These are phyloP conservation scores for Globisporangium carolinianum DNA, from an alignment of 352 stramenopile genomes.

Conservation along the genomic window DNA sequence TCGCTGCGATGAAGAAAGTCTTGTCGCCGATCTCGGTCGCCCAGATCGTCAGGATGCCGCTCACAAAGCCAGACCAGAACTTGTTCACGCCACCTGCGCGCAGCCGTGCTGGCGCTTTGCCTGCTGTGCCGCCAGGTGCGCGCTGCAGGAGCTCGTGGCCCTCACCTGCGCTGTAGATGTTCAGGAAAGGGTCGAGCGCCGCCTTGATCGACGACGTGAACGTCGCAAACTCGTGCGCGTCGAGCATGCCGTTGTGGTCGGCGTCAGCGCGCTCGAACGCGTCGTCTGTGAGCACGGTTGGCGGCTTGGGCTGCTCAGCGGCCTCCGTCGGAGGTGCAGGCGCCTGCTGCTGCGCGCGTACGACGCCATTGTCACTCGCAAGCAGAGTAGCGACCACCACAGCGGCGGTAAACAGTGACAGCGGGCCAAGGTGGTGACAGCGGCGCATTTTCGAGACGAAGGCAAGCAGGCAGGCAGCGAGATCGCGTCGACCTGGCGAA, in stretches of 20 bases:
- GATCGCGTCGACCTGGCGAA: too few species aligned
- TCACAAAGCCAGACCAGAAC: conserved; percentile 85
- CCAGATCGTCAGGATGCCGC: conserved; percentile 94
- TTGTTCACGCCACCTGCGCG: conserved; percentile 47
- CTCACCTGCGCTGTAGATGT: conserved; percentile 14
- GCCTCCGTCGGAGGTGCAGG: conserved; percentile 13
- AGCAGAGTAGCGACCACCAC: conserved; percentile 4
- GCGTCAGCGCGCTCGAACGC: conserved; percentile 62
- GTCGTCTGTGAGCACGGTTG: conserved; percentile 18
- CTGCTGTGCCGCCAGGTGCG: background rate
- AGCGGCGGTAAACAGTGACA: background rate
- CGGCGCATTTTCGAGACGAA: conserved; percentile 1
- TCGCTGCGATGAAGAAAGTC: conserved; percentile 99
- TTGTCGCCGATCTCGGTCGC: conserved; percentile 99
- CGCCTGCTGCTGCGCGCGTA: conserved; percentile 2
- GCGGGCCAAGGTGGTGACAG: background rate
- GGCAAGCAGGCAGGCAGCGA: too few species aligned
- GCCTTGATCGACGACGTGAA: conserved; percentile 51
- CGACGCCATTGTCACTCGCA: background rate
- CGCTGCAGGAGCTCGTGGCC: conserved; percentile 13
- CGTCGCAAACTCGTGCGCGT: conserved; percentile 53
- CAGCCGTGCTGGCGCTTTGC: conserved; percentile 16
- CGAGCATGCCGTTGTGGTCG: conserved; percentile 66
- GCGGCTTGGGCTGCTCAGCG: conserved; percentile 10
- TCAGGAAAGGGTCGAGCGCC: conserved; percentile 47